These are phyloP conservation scores for Abortiporus biennis DNA, from an alignment of 1,284 basidiomycete species.

Conservation along the genomic window DNA sequence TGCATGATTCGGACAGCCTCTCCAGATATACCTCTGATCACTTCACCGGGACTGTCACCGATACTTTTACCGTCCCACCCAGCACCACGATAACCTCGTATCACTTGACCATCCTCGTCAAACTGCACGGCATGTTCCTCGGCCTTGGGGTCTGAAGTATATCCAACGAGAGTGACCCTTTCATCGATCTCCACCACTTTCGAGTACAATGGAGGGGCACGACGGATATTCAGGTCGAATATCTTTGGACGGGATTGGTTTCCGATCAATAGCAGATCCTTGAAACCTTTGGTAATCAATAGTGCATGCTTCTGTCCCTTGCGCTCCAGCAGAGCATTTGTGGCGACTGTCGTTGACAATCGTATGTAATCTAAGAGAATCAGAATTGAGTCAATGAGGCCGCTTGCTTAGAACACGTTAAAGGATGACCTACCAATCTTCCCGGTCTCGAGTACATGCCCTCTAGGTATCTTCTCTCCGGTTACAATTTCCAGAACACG, in stretches of 20 bases:
- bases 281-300: conserved; percentile 89
- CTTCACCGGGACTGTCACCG: conserved; percentile 71
- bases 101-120: conserved; percentile 60
- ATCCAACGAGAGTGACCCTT: conserved; percentile 90
- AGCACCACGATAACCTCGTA: conserved; percentile 65
- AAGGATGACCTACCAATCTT: conserved; percentile 64
- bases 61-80: conserved; percentile 63
- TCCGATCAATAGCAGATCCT: conserved; percentile 85
- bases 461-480: conserved; percentile 60
- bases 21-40: conserved; percentile 82
- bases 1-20: conserved; percentile 88
- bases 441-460: conserved; percentile 63
- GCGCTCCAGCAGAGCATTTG: conserved; percentile 92
- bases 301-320: conserved; percentile 91
- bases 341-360: conserved; percentile 92
- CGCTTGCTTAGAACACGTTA: too few species aligned
- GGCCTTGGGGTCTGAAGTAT: conserved; percentile 82
- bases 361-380: conserved; percentile 82
- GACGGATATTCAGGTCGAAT: conserved; percentile 83
- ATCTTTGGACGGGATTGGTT: conserved; percentile 91
- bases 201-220: conserved; percentile 76
- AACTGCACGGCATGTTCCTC: conserved; percentile 75
- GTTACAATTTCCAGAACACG: conserved; percentile 83
- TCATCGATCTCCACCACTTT: conserved; percentile 89
- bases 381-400: too few species aligned